Conservation (phyloP, 768 basidiomycete species). For the Russula griseocarnosa region DNA sequence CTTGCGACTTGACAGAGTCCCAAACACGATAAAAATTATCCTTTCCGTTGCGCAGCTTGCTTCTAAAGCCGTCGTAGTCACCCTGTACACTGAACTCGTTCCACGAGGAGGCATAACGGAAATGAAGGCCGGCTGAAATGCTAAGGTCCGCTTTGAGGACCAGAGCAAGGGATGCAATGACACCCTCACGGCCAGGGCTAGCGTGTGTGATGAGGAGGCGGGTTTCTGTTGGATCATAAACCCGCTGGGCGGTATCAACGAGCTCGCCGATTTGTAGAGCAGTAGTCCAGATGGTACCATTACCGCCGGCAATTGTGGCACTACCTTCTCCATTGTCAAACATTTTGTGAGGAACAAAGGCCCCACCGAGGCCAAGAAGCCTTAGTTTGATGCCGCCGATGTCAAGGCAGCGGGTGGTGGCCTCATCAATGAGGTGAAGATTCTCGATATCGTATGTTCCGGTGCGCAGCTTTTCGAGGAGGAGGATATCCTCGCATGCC, state of each 20-base stretch:
- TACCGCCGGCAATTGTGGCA: slow-evolving; percentile 96
- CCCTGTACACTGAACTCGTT: slow-evolving; percentile 94
- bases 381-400: slow-evolving; percentile 91
- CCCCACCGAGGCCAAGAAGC: slow-evolving; percentile 93
- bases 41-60: slow-evolving; percentile 73
- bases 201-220: slow-evolving; percentile 91
- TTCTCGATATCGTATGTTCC: slow-evolving; percentile 83
- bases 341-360: slow-evolving; percentile 90
- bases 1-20: slow-evolving; percentile 88
- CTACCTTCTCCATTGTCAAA: slow-evolving; percentile 91
- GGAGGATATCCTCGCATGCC: slow-evolving; percentile 90
- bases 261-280: slow-evolving; percentile 97
- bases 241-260: slow-evolving; percentile 93
- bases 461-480: slow-evolving; percentile 90
- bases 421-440: slow-evolving; percentile 89
- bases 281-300: slow-evolving; percentile 99
- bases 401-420: slow-evolving; percentile 87
- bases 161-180: slow-evolving; percentile 85
- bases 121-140: slow-evolving; percentile 91
- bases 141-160: slow-evolving; percentile 93
- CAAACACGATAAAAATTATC: slow-evolving; percentile 89
- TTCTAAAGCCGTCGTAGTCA: slow-evolving; percentile 83
- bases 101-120: slow-evolving; percentile 93
- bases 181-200: slow-evolving; percentile 87
- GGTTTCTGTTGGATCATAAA: slow-evolving; percentile 89